Percentiles rank a stretch among this genome's conserved stretches.
Conservation (phyloP, 345 rosid genomes). For the Durio zibethinus region DNA sequence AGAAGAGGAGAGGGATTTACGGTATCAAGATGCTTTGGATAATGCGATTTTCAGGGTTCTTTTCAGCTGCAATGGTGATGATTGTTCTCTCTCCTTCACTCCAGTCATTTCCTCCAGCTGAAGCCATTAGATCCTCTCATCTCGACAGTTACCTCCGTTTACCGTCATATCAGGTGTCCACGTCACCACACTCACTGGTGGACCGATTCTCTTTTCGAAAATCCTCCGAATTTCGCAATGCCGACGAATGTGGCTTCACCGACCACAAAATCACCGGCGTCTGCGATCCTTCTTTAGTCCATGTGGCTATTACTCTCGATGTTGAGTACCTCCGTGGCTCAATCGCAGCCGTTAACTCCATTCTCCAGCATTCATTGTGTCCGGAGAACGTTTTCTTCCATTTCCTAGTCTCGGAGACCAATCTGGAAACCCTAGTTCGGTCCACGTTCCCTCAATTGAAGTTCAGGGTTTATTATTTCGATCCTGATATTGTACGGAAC, state of each 20-base stretch:
- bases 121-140: conserved; percentile 77
- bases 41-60: conserved; percentile 61
- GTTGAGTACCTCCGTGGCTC: conserved; percentile 90
- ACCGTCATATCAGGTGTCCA: conserved; percentile 23
- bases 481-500: conserved; percentile 68
- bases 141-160: conserved; percentile 47
- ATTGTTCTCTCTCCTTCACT: conserved; percentile 79
- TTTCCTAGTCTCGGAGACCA: conserved; percentile 73
- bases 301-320: conserved; percentile 88
- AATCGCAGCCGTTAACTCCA: conserved; percentile 91
- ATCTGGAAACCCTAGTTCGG: conserved; percentile 60
- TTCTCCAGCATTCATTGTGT: conserved; percentile 68
- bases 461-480: conserved; percentile 81
- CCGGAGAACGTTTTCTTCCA: conserved; percentile 90
- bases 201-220: conserved; percentile 58
- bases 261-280: conserved; percentile 38
- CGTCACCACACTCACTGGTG: conserved; percentile 2
- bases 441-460: conserved; percentile 81
- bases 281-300: conserved; percentile 77
- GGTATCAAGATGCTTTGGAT: conserved; percentile 67
- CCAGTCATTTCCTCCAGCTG: conserved; percentile 89
- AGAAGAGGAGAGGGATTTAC: conserved; percentile 32
- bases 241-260: conserved; percentile 62
- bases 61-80: conserved; percentile 69
- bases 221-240: conserved; percentile 70